Percentiles rank a stretch among this genome's conserved stretches.
phyloP scores from a whole-genome alignment of 1,284 basidiomycete genomes.

The Naganishia sp. region DNA sequence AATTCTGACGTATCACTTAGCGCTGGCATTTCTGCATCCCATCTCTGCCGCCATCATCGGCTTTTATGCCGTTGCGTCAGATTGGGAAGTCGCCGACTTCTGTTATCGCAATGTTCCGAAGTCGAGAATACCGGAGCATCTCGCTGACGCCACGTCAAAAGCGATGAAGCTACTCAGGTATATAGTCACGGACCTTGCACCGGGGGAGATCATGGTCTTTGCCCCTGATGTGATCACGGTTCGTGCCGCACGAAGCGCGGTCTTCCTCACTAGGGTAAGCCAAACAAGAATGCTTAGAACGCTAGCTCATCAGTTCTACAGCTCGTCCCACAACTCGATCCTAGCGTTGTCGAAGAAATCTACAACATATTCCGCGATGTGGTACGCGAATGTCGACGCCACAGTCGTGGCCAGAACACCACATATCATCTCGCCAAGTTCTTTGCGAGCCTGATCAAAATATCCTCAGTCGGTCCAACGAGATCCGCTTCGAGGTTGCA shows the following conservation, averaged over 20 bases:
- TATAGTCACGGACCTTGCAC: slow-evolving; percentile 25
- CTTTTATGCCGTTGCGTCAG: slow-evolving; percentile 24
- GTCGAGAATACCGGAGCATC: slow-evolving; percentile 22
- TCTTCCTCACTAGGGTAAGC: slow-evolving; percentile 30
- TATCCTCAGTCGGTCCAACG: slow-evolving; percentile 32
- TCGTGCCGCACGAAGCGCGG: slow-evolving; percentile 24
- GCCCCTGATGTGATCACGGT: slow-evolving; percentile 30
- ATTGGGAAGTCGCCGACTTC: slow-evolving; percentile 30
- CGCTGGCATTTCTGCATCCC: slow-evolving; percentile 28
- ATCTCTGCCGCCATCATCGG: slow-evolving; percentile 28
- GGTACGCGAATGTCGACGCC: slow-evolving; percentile 26
- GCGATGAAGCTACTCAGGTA: slow-evolving; percentile 29
- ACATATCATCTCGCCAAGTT: slow-evolving; percentile 33
- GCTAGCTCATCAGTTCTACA: background rate
- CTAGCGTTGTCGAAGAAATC: slow-evolving; percentile 22
- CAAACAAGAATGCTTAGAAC: background rate
- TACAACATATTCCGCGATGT: slow-evolving; percentile 31
- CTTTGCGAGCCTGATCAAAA: slow-evolving; percentile 31
- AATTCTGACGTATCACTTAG: background rate
- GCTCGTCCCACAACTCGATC: slow-evolving; percentile 28
- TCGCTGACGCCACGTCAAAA: slow-evolving; percentile 18
- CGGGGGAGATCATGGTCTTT: slow-evolving; percentile 27
- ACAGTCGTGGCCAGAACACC: slow-evolving; percentile 29
- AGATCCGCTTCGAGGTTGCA: slow-evolving; percentile 17
- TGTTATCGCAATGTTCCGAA: slow-evolving; percentile 9